These are phyloP conservation scores for Drechslerella coelobrocha DNA, from an alignment of 2,329 filamentous ascomycete species.

Conservation along the genomic window DNA sequence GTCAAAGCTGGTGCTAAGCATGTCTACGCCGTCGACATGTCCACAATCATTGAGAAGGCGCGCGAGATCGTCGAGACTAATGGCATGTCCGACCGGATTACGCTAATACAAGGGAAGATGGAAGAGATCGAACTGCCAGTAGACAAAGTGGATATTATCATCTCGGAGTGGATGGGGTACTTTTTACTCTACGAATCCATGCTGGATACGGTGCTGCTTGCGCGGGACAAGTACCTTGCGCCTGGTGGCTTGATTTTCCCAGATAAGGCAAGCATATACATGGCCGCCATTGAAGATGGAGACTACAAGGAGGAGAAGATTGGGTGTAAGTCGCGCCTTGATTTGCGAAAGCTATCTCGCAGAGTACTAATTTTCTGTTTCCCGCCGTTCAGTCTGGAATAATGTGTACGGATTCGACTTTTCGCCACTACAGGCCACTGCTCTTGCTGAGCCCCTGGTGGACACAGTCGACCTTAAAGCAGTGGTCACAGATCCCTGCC, in stretches of 20 bases:
- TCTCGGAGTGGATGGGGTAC: conserved; percentile 99
- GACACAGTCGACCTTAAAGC: conserved; percentile 98
- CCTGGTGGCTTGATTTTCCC: conserved; percentile 95
- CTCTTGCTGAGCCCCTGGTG: conserved; percentile 92
- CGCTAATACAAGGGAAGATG: conserved; percentile 98
- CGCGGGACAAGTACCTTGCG: conserved; percentile 86
- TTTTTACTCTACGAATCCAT: conserved; percentile 99
- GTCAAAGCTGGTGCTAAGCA: conserved; percentile 96
- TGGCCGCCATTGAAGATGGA: conserved; percentile 96
- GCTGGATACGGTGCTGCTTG: conserved; percentile 97
- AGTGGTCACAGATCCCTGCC: conserved; percentile 87
- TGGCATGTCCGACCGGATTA: conserved; percentile 94
- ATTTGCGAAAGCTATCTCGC: not conserved
- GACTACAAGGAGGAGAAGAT: conserved; percentile 99
- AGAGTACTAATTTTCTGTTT: not conserved
- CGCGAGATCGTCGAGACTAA: conserved; percentile 92
- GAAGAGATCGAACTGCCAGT: conserved; percentile 94
- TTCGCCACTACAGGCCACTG: conserved; percentile 88
- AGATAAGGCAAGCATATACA: conserved; percentile 96
- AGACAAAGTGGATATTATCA: conserved; percentile 98
- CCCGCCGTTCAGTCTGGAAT: conserved; percentile 78
- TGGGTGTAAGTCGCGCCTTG: conserved; percentile 73
- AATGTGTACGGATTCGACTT: conserved; percentile 99
- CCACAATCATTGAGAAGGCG: conserved; percentile 98
- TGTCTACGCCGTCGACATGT: conserved; percentile 99